These are phyloP conservation scores for Tuber borchii DNA, from an alignment of 495 filamentous ascomycete genomes.

Conservation along the genomic window DNA sequence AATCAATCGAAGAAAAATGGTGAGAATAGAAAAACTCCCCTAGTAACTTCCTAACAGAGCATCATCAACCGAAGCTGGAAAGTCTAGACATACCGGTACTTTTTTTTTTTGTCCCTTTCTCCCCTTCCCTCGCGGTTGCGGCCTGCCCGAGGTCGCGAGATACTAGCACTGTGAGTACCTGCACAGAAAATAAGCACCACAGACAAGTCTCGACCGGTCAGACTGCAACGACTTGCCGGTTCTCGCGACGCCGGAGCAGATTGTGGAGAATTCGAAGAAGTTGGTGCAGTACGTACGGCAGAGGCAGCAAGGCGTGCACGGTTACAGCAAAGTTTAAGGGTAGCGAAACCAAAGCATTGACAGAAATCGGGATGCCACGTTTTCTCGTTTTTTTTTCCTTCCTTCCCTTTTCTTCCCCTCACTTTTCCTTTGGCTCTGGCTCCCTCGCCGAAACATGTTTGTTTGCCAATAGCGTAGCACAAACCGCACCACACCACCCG, in stretches of 20 bases:
- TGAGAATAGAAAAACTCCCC: not conserved
- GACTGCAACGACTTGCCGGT: not conserved
- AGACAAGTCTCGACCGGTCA: not conserved
- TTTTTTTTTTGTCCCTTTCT: not conserved
- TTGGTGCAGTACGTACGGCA: not conserved
- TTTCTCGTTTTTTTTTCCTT: not conserved
- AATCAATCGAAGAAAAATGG: not conserved
- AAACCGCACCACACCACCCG: not conserved
- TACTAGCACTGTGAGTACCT: not conserved
- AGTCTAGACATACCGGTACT: not conserved
- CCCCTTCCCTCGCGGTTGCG: not conserved
- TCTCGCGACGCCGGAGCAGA: not conserved
- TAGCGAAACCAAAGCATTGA: not conserved
- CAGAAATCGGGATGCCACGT: constrained; percentile 5
- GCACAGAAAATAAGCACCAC: not conserved
- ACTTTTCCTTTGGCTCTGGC: not conserved
- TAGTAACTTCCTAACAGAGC: not conserved
- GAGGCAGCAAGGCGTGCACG: not conserved
- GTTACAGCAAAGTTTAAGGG: not conserved
- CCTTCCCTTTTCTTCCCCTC: not conserved
- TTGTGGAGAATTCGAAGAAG: not conserved
- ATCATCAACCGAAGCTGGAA: not conserved
- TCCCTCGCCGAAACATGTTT: constrained; percentile 3
- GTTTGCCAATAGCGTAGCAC: constrained; percentile 1
- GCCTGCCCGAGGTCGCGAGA: not conserved